Evolutionary conservation across 805 yeast genomes (phyloP).

Genomic region (Spathaspora arborariae): DNA sequence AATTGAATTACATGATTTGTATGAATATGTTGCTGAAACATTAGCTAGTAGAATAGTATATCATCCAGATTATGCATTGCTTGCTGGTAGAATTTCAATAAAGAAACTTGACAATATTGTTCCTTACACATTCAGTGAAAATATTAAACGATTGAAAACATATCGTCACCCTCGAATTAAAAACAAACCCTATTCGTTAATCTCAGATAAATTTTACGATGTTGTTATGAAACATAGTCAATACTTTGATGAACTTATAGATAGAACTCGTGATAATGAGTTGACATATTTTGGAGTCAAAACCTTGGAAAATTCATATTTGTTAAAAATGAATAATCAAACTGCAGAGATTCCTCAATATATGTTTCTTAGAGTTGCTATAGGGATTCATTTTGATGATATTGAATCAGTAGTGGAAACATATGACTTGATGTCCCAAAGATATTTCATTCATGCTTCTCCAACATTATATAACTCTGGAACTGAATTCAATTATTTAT

Average conservation of each 20-base stretch:
- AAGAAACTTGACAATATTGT: constrained; percentile 20
- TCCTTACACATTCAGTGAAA: constrained; percentile 20
- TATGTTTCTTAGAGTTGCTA: constrained; percentile 83
- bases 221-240: constrained; percentile 63
- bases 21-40: constrained; percentile 28
- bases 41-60: constrained; percentile 29
- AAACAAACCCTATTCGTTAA: constrained; percentile 45
- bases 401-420: constrained; percentile 70
- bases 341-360: constrained; percentile 93
- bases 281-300: constrained; percentile 86
- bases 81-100: constrained; percentile 38
- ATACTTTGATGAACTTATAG: constrained; percentile 68
- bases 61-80: constrained; percentile 32
- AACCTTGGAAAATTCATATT: constrained; percentile 85
- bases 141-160: constrained; percentile 15
- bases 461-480: constrained; percentile 96
- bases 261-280: constrained; percentile 71
- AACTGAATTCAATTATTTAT: constrained; percentile 76
- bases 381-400: constrained; percentile 81
- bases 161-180: constrained; percentile 11
- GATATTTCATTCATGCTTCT: constrained; percentile 89
- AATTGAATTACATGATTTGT: constrained; percentile 17
- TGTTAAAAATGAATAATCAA: constrained; percentile 50
- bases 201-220: constrained; percentile 62
- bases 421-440: constrained; percentile 80